A percentile compares a stretch with the other conserved stretches of the same genome.
These are phyloP conservation scores for Funneliformis mosseae DNA, from an alignment of 192 early-diverging fungal genomes.

Conservation along the genomic window DNA sequence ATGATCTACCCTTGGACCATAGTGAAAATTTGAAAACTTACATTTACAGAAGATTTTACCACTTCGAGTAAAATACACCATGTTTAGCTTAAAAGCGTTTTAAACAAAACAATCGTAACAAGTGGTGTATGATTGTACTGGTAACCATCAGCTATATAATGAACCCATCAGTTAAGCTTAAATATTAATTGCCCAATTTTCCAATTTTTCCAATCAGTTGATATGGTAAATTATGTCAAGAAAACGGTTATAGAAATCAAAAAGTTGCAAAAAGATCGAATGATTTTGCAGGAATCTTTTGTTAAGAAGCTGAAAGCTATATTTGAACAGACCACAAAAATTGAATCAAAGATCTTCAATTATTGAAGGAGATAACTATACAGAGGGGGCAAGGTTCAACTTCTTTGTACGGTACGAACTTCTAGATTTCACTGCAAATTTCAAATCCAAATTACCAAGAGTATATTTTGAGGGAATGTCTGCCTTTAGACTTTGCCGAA, in stretches of 20 bases:
- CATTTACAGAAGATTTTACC: not conserved
- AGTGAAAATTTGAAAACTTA: too few relatives aligned
- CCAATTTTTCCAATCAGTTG: not conserved
- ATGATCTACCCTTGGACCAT: too few relatives aligned
- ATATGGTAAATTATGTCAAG: not conserved
- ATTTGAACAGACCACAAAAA: not conserved
- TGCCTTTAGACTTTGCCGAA: not conserved
- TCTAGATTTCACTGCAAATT: slow-evolving; percentile 12
- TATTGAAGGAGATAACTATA: not conserved
- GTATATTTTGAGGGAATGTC: too few relatives aligned
- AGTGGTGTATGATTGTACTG: too few relatives aligned
- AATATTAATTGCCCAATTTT: not conserved
- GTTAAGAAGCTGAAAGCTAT: not conserved
- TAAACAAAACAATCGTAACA: not conserved
- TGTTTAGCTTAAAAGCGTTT: too few relatives aligned
- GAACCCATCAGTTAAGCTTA: not conserved
- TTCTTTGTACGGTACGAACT: not conserved
- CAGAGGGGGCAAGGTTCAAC: not conserved
- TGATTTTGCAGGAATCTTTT: not conserved
- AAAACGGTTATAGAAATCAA: not conserved
- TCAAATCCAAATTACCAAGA: not conserved
- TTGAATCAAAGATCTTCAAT: slow-evolving; percentile 14
- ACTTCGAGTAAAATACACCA: not conserved
- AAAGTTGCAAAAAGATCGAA: not conserved
- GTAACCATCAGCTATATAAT: too few relatives aligned